phyloP scores from a whole-genome alignment of 202 grass and related monocot genomes.

The Panicum virgatum region DNA sequence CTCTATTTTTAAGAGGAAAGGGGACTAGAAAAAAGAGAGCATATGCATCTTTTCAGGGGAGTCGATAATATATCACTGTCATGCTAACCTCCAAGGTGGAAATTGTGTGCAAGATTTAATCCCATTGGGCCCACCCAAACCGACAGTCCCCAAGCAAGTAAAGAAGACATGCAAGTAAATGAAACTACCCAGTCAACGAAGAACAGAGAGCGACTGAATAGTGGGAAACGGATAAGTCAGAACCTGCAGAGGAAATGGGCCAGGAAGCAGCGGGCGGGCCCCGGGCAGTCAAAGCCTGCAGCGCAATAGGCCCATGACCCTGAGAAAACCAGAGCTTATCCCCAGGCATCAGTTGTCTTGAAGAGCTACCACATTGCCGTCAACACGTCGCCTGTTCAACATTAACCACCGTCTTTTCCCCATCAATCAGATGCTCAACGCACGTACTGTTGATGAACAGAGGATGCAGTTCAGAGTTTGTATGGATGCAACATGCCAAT shows the following conservation, averaged over 20 bases:
- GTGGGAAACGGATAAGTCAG: background rate
- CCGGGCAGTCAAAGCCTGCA: background rate
- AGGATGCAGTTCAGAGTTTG: background rate
- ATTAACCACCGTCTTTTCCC: background rate
- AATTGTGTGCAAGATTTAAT: background rate
- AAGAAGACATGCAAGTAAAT: background rate
- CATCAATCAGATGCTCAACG: background rate
- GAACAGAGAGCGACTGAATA: background rate
- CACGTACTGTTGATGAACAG: background rate
- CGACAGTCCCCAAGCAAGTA: background rate
- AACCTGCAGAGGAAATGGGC: constrained; percentile 1
- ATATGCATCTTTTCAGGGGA: background rate
- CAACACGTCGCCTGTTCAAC: constrained; percentile 15
- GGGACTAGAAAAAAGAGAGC: background rate
- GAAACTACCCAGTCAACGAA: background rate
- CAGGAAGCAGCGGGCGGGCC: background rate
- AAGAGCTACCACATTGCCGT: constrained; percentile 17
- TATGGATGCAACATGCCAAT: background rate
- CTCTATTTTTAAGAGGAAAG: background rate
- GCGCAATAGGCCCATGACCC: background rate
- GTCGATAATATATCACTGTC: background rate
- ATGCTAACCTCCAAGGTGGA: background rate
- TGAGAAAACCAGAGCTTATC: background rate
- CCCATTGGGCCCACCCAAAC: background rate
- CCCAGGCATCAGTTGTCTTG: background rate